phyloP scores from a whole-genome alignment of 1,139 yeast genomes.

The Kodamaea fungicola region DNA sequence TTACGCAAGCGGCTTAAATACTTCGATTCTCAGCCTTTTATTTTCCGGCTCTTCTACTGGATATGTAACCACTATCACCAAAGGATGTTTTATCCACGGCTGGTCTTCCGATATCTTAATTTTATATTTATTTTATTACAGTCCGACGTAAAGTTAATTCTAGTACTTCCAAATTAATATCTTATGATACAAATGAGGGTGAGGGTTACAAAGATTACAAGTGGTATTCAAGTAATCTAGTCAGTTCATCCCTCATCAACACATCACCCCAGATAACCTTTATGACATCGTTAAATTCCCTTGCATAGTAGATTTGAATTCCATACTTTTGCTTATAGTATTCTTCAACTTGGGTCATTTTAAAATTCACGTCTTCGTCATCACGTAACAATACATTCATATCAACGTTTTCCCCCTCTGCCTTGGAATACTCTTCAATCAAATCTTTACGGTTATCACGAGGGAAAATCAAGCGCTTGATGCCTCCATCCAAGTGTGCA shows the following conservation, averaged over 20 bases:
- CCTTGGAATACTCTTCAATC: slow-evolving; percentile 51
- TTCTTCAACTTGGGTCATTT: slow-evolving; percentile 42
- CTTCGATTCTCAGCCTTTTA: too few species aligned
- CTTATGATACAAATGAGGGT: neutral
- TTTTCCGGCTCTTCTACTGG: too few species aligned
- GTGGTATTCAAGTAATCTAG: slow-evolving; percentile 38
- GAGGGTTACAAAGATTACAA: slow-evolving; percentile 14
- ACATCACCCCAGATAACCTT: slow-evolving; percentile 60
- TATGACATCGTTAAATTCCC: slow-evolving; percentile 76
- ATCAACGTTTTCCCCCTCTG: slow-evolving; percentile 29
- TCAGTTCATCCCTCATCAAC: slow-evolving; percentile 26
- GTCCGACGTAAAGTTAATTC: neutral
- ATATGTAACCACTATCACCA: too few species aligned
- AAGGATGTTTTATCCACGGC: too few species aligned
- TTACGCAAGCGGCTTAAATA: too few species aligned
- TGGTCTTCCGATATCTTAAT: neutral
- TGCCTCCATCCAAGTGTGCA: slow-evolving; percentile 70
- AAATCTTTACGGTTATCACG: slow-evolving; percentile 68
- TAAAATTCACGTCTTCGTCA: slow-evolving; percentile 27
- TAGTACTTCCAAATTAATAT: neutral
- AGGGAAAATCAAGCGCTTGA: slow-evolving; percentile 64
- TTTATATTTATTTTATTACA: neutral
- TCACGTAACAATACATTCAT: slow-evolving; percentile 38
- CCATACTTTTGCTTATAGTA: slow-evolving; percentile 51
- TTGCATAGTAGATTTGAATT: slow-evolving; percentile 60